Conservation (phyloP, 2,329 filamentous ascomycete genomes). For the Diatrype stigma region DNA sequence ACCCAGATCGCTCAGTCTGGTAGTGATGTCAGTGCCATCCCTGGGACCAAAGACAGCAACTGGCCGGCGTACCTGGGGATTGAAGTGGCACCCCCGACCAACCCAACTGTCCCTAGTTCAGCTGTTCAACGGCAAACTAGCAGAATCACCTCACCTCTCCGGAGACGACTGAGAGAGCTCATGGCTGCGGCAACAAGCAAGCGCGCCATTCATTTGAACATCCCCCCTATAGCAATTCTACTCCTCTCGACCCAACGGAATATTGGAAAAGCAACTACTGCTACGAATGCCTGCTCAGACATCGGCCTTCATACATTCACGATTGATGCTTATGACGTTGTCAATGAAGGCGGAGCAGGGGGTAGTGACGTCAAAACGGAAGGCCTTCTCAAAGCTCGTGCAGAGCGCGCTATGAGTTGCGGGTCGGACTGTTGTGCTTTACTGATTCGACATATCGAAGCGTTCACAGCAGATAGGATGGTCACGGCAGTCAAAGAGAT, state of each 20-base stretch:
- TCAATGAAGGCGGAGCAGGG: conserved; percentile 84
- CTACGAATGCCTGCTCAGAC: conserved; percentile 74
- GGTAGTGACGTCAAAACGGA: conserved; percentile 93
- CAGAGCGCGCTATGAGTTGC: conserved; percentile 84
- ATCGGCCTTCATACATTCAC: conserved; percentile 85
- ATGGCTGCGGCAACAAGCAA: conserved; percentile 85
- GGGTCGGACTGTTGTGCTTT: conserved; percentile 79
- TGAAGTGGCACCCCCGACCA: conserved; percentile 57
- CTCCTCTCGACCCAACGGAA: conserved; percentile 88
- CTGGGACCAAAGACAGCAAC: conserved; percentile 67
- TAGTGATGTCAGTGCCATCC: conserved; percentile 76
- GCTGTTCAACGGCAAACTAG: conserved; percentile 43
- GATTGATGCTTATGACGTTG: conserved; percentile 88
- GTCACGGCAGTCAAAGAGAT: conserved; percentile 80
- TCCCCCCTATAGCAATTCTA: conserved; percentile 84
- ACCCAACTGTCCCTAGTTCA: conserved; percentile 33
- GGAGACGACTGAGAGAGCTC: conserved; percentile 73
- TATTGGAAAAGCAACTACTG: conserved; percentile 85
- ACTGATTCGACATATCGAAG: conserved; percentile 86
- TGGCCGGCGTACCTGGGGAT: conserved; percentile 90
- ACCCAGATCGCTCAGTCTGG: conserved; percentile 92
- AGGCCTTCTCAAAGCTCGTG: conserved; percentile 79
- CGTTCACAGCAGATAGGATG: conserved; percentile 87
- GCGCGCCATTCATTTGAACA: conserved; percentile 77
- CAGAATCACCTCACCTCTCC: conserved; percentile 54